These are phyloP conservation scores for Sporothrix mexicana DNA, from an alignment of 2,329 filamentous ascomycete genomes.

Conservation along the genomic window DNA sequence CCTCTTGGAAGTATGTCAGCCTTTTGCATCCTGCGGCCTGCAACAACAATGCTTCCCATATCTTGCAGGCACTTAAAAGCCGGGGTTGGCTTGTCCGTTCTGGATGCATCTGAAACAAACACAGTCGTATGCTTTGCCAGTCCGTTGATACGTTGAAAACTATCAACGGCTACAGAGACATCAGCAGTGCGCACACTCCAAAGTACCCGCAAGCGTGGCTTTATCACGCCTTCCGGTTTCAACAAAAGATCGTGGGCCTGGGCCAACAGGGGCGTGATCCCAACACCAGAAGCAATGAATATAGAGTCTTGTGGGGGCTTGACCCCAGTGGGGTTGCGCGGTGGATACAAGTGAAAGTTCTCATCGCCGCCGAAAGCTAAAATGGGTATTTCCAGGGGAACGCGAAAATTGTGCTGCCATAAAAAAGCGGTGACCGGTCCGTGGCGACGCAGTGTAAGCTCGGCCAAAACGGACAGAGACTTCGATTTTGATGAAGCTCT, in stretches of 20 bases:
- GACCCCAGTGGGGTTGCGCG: not conserved
- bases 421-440: constrained; percentile 72
- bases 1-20: constrained; percentile 50
- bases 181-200: constrained; percentile 73
- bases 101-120: constrained; percentile 62
- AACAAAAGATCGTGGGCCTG: constrained; percentile 61
- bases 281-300: constrained; percentile 80
- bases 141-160: constrained; percentile 57
- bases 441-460: constrained; percentile 74
- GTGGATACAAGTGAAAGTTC: constrained; percentile 48
- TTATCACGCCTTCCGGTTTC: constrained; percentile 40
- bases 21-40: constrained; percentile 47
- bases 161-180: constrained; percentile 65
- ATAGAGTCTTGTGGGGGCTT: constrained; percentile 48
- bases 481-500: not conserved
- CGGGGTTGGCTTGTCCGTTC: constrained; percentile 39
- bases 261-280: constrained; percentile 80
- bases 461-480: constrained; percentile 53
- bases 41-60: constrained; percentile 46
- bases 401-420: constrained; percentile 58
- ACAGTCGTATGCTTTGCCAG: constrained; percentile 61
- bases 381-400: constrained; percentile 67
- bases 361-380: constrained; percentile 73
- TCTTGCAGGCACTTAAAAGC: constrained; percentile 46
- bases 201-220: constrained; percentile 59